Base-by-base conservation (phyloP, 2,329 filamentous ascomycete species). In the Akanthomyces dipterigenus region DNA sequence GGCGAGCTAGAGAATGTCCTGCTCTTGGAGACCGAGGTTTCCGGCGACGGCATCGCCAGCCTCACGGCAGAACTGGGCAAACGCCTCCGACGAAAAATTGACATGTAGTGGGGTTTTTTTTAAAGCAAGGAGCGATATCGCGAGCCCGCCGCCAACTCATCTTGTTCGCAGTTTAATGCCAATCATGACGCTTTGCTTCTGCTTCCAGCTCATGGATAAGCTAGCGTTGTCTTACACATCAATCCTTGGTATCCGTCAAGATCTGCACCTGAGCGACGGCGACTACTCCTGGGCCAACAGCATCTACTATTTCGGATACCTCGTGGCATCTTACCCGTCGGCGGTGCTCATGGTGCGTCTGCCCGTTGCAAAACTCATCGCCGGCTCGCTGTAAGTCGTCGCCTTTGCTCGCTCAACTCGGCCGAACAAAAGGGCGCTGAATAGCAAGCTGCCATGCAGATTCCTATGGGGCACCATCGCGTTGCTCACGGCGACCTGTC, bases 401-500 rank as follows among this genome's bases (percentile, higher is more conserved):
- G 28, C 28, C 3, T 5, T 3, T 16, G 4, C 6, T 36, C 2
- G 11, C n/a, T 26, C 8, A 31, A 31, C 11, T 45, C 34, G 9
- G 9, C 34, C 9, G 11, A 12, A 36, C 34, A 36, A 36, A 3
- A 11, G 11, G 34, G 34, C n/a, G n/a, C 11, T 36, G 7, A 36
- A 11, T 36, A 36, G 3, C 6, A 11, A 36, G 11, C 28, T 18
- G 7, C n/a, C 11, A 26, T 26, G 3, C 11, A 55, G 51, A 6
- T 7, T 55, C 16, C 3, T 8, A 4, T 55, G 51, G 51, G 51
- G 51, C 3, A 6, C 4, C 5, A 31, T 55, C 2, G 36, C 36
- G 5, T 42, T 55, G 51, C 36, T 55, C 7, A 55, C 51, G 2
- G 7, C 24, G 2, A 24, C 65, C 18, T 64, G 62, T 38, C 61